These are phyloP conservation scores for Hericium erinaceus DNA, from an alignment of 768 basidiomycete genomes.

Conservation along the genomic window DNA sequence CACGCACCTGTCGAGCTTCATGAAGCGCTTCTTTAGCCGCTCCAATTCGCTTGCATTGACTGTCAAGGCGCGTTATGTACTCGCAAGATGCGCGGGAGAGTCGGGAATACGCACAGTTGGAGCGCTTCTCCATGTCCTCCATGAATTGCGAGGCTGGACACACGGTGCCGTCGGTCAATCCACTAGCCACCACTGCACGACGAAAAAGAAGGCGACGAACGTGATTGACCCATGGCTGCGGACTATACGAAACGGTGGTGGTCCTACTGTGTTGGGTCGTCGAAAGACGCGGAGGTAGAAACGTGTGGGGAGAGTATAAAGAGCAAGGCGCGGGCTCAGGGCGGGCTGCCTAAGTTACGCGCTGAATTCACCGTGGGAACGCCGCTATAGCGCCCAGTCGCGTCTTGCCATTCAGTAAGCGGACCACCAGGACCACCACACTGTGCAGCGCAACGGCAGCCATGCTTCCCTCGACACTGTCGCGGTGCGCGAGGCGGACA, in stretches of 20 bases:
- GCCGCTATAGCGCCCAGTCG: not conserved
- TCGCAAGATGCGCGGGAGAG: not conserved
- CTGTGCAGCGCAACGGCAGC: too few species aligned
- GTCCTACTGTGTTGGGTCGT: not conserved
- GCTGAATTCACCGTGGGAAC: not conserved
- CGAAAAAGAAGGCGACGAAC: slow-evolving; percentile 34
- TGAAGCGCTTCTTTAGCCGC: slow-evolving; percentile 95
- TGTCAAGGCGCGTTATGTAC: slow-evolving; percentile 25
- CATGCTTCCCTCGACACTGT: too few species aligned
- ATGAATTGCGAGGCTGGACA: slow-evolving; percentile 81
- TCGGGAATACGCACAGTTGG: slow-evolving; percentile 72
- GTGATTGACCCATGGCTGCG: slow-evolving; percentile 72
- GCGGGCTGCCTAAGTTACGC: not conserved
- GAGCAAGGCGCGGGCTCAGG: not conserved
- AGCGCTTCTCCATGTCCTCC: slow-evolving; percentile 95
- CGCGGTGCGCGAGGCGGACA: too few species aligned
- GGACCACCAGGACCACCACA: too few species aligned
- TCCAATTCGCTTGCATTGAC: slow-evolving; percentile 94
- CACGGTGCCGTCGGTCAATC: slow-evolving; percentile 1
- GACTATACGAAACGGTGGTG: not conserved
- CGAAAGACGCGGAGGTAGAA: not conserved
- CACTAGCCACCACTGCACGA: not conserved
- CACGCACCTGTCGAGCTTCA: slow-evolving; percentile 91
- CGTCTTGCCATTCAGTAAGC: too few species aligned
- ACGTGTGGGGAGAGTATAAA: not conserved